Conservation (phyloP, 257 asterid species). For the Linaria vulgaris region DNA sequence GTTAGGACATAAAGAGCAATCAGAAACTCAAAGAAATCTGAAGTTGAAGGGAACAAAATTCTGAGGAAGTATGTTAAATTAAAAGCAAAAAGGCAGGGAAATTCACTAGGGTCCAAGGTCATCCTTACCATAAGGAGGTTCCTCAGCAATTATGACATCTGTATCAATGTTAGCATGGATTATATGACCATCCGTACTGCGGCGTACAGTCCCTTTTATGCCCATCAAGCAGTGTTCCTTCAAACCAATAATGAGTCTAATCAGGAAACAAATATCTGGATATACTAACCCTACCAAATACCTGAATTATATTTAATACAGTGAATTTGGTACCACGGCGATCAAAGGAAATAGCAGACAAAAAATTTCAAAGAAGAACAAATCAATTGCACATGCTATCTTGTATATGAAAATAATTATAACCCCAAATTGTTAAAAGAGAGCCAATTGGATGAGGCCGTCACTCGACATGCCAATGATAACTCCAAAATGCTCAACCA, state of each 20-base stretch:
- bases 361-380: constrained; percentile 1
- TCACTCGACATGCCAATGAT: neutral
- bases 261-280: constrained; percentile 20
- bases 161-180: constrained; percentile 99
- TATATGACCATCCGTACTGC: constrained; percentile 98
- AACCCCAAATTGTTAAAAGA: neutral
- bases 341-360: neutral
- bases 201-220: constrained; percentile 96
- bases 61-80: constrained; percentile 9
- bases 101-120: constrained; percentile 14
- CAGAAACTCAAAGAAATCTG: constrained; percentile 15
- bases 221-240: constrained; percentile 99
- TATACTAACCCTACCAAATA: constrained; percentile 16
- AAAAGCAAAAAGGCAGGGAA: neutral
- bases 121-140: constrained; percentile 87
- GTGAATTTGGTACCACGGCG: constrained; percentile 16
- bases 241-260: constrained; percentile 25
- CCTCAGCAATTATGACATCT: constrained; percentile 98
- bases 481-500: too few relatives aligned
- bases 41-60: constrained; percentile 5
- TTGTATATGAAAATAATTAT: neutral
- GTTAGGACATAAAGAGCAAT: constrained; percentile 8
- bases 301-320: neutral
- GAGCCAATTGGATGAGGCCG: neutral
- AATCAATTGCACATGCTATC: constrained; percentile 1